Conservation (phyloP, 164 flowering plant species). For the Aristolochia contorta region DNA sequence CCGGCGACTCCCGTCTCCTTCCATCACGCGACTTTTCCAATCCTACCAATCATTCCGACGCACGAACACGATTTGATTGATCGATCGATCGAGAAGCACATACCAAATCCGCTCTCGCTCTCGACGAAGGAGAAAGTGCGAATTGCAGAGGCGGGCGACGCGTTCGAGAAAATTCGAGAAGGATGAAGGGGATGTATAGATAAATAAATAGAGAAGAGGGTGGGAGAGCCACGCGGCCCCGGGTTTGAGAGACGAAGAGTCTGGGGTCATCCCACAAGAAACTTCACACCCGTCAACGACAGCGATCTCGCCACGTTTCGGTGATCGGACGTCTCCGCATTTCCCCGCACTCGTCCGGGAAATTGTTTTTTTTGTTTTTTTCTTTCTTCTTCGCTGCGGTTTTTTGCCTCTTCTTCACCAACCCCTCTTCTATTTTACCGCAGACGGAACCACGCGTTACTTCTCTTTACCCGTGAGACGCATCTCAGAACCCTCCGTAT, state of each 20-base stretch:
- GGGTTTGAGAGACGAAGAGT: neutral
- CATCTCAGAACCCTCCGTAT: too few relatives aligned
- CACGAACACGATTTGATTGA: too few relatives aligned
- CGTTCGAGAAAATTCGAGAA: slow-evolving; percentile 2
- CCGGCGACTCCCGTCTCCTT: neutral
- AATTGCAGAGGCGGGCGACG: neutral
- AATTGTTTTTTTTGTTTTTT: too few relatives aligned
- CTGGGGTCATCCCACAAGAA: neutral
- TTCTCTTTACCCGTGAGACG: too few relatives aligned
- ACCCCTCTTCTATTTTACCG: too few relatives aligned
- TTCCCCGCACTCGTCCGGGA: too few relatives aligned
- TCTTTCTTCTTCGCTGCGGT: too few relatives aligned
- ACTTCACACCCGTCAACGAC: neutral
- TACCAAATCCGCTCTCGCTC: too few relatives aligned
- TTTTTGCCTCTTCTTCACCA: too few relatives aligned
- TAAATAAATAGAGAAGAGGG: neutral
- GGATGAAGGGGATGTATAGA: neutral
- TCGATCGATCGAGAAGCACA: too few relatives aligned
- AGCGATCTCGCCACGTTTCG: neutral
- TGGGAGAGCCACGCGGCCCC: neutral
- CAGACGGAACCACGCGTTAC: too few relatives aligned
- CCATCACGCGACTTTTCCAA: neutral
- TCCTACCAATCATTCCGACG: neutral
- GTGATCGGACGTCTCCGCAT: neutral
- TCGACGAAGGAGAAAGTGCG: neutral